Conservation (phyloP, 1,139 yeast genomes). For the Scheffersomyces lignicola region DNA sequence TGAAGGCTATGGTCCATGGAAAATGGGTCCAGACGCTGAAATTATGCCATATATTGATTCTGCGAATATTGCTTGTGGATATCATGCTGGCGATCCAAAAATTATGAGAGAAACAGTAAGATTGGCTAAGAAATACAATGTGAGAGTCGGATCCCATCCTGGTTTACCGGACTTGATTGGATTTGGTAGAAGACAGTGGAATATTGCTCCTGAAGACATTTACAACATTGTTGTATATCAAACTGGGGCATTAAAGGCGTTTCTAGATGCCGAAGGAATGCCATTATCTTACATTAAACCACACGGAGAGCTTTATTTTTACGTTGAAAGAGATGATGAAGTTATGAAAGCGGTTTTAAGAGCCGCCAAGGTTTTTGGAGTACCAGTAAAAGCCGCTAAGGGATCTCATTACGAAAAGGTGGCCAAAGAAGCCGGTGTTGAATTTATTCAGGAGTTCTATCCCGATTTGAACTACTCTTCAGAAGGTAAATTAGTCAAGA, state of each 20-base stretch:
- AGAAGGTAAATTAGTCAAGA: constrained; percentile 26
- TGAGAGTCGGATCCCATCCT: constrained; percentile 37
- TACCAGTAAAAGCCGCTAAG: constrained; percentile 24
- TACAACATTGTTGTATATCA: constrained; percentile 34
- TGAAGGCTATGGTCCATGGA: constrained; percentile 39
- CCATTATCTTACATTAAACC: constrained; percentile 33
- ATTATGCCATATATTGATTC: constrained; percentile 37
- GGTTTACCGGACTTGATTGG: constrained; percentile 38
- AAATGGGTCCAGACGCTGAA: constrained; percentile 39
- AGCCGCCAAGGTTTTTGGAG: constrained; percentile 34
- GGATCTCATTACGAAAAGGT: constrained; percentile 19
- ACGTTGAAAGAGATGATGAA: constrained; percentile 31
- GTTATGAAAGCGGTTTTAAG: constrained; percentile 33
- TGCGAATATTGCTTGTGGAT: constrained; percentile 43
- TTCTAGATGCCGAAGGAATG: constrained; percentile 34
- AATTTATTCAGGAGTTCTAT: constrained; percentile 35
- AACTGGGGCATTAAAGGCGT: constrained; percentile 39
- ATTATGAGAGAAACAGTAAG: constrained; percentile 32
- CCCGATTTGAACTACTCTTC: constrained; percentile 33
- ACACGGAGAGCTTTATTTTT: constrained; percentile 38
- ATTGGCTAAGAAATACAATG: constrained; percentile 31
- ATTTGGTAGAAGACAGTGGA: constrained; percentile 35
- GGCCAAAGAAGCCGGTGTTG: constrained; percentile 16
- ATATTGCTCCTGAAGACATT: constrained; percentile 33
- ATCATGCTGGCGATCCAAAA: constrained; percentile 37